Conservation (phyloP, 371 early-diverging fungal species). For the Circinella umbellata region DNA sequence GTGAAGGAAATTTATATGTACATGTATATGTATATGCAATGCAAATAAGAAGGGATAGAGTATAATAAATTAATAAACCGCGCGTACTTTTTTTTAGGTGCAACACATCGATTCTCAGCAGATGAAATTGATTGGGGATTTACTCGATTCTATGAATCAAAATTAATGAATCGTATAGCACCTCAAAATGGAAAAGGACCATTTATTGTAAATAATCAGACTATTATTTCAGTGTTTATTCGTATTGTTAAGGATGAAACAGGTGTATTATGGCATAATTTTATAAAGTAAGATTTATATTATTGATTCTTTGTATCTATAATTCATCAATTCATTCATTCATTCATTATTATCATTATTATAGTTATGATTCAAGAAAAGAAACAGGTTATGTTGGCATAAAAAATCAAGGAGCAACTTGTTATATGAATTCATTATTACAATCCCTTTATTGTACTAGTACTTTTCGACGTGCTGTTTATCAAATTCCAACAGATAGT, state of each 20-base stretch:
- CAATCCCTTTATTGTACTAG: constrained; percentile 98
- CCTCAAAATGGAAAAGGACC: constrained; percentile 47
- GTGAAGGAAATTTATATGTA: too few relatives aligned
- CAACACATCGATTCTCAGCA: constrained; percentile 84
- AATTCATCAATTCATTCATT: too few relatives aligned
- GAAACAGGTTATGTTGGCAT: constrained; percentile 95
- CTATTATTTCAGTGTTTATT: constrained; percentile 77
- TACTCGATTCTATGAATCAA: constrained; percentile 73
- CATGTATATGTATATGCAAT: too few relatives aligned
- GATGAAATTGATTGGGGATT: constrained; percentile 97
- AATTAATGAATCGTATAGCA: constrained; percentile 45
- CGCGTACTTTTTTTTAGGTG: constrained; percentile 44
- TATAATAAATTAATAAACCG: too few relatives aligned
- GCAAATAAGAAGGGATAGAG: too few relatives aligned
- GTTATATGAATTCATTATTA: constrained; percentile 99
- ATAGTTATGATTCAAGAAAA: constrained; percentile 84
- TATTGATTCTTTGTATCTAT: too few relatives aligned
- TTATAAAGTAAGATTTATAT: constrained; percentile 65
- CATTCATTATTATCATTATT: neutral
- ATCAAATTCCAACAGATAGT: constrained; percentile 87
- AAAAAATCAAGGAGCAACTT: constrained; percentile 99
- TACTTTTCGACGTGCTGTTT: constrained; percentile 89
- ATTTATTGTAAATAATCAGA: constrained; percentile 68
- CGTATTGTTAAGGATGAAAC: constrained; percentile 87
- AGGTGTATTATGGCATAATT: constrained; percentile 95